Percentiles rank a stretch among this genome's conserved stretches.
phyloP scores from a whole-genome alignment of 2,329 filamentous ascomycete species.

The Bipolaris sorokiniana region DNA sequence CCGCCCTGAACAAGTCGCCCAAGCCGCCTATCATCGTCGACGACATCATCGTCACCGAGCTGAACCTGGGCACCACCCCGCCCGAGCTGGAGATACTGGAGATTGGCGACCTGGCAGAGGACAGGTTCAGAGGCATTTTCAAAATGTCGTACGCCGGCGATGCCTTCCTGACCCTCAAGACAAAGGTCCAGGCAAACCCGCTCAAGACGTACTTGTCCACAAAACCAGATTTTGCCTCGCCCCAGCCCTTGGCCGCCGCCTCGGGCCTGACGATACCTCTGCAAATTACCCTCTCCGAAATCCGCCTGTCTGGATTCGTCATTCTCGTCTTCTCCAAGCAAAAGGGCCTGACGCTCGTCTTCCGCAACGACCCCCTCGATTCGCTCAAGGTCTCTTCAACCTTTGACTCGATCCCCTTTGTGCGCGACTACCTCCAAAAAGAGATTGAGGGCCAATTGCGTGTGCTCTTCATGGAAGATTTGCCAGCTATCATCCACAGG shows the following conservation, averaged over 20 bases:
- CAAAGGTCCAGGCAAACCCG: conserved; percentile 95
- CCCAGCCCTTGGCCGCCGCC: conserved; percentile 86
- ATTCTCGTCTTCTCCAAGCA: conserved; percentile 97
- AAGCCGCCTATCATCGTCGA: conserved; percentile 99
- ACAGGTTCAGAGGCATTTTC: conserved; percentile 96
- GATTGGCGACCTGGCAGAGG: conserved; percentile 95
- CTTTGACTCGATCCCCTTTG: conserved; percentile 98
- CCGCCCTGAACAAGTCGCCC: conserved; percentile 94
- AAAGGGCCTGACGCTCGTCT: conserved; percentile 95
- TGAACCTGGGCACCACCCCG: conserved; percentile 93
- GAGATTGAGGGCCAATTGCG: conserved; percentile 94
- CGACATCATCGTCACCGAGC: conserved; percentile 96
- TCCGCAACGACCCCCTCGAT: conserved; percentile 96
- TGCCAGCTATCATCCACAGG: conserved; percentile 94
- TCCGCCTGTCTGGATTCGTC: conserved; percentile 94
- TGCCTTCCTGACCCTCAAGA: conserved; percentile 93
- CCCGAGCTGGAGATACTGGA: conserved; percentile 96
- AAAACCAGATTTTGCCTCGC: conserved; percentile 90
- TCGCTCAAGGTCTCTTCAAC: conserved; percentile 98
- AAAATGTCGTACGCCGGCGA: conserved; percentile 99
- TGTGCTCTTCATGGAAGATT: conserved; percentile 95
- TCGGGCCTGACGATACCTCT: conserved; percentile 96
- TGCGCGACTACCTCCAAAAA: conserved; percentile 93
- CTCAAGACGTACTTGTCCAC: conserved; percentile 94
- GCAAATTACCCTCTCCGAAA: conserved; percentile 93